Evolutionary conservation across 163 green algal species (phyloP).

Genomic region (Chlorella variabilis): DNA sequence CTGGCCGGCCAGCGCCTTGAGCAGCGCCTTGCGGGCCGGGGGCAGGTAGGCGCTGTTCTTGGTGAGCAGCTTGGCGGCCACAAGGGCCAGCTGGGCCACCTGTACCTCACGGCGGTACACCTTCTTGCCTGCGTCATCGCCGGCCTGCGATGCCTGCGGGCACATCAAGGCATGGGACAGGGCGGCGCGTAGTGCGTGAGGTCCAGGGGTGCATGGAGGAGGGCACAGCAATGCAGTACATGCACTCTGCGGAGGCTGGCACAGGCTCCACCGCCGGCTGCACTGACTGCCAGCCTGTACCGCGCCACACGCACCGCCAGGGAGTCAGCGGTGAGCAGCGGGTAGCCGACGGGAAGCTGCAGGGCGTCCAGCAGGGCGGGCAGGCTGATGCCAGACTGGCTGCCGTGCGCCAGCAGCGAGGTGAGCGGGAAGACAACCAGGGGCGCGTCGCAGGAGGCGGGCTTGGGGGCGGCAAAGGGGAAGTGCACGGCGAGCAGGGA

Average conservation of each 20-base stretch:
- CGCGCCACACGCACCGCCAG: too few relatives aligned
- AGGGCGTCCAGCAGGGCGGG: not conserved
- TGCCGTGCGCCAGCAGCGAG: constrained; percentile 8
- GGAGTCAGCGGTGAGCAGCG: not conserved
- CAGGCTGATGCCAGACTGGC: not conserved
- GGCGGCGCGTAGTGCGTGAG: not conserved
- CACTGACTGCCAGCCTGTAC: too few relatives aligned
- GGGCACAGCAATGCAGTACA: too few relatives aligned
- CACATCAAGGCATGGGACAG: not conserved
- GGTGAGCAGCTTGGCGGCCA: not conserved
- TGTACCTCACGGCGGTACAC: constrained; percentile 27
- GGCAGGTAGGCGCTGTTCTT: not conserved
- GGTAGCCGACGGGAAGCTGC: not conserved
- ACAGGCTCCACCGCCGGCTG: too few relatives aligned
- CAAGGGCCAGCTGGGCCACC: not conserved
- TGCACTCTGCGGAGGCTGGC: too few relatives aligned
- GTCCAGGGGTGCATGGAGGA: not conserved
- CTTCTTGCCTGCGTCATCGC: not conserved
- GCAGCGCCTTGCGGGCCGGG: not conserved
- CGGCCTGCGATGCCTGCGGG: not conserved
- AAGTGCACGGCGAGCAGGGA: not conserved
- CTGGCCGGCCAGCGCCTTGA: not conserved
- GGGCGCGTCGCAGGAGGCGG: not conserved
- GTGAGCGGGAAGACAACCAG: constrained; percentile 6
- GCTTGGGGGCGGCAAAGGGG: constrained; percentile 6